phyloP scores from a whole-genome alignment of 1,284 basidiomycete species.

The Polyporus tsugae region DNA sequence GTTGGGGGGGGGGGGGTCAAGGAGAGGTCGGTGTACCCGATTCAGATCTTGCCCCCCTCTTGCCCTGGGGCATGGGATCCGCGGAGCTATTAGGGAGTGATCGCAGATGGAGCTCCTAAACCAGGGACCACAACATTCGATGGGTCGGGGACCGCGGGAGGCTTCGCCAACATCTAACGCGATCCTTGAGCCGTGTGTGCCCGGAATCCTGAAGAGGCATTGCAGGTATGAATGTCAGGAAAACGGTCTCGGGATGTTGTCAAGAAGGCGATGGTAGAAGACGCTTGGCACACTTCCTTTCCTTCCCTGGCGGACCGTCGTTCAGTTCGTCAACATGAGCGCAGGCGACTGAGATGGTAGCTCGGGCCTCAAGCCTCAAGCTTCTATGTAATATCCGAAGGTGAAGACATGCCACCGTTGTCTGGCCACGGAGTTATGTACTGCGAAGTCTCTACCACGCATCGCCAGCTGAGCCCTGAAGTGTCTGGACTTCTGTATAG shows the following conservation, averaged over 20 bases:
- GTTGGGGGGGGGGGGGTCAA: constrained; percentile 3
- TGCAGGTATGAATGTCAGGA: neutral
- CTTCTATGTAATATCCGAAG: too few species aligned
- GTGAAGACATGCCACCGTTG: neutral
- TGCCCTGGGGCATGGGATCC: too few species aligned
- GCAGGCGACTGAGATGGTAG: neutral
- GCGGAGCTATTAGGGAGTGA: neutral
- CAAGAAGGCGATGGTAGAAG: constrained; percentile 17
- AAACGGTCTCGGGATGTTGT: neutral
- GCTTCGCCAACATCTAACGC: neutral
- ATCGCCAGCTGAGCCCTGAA: neutral
- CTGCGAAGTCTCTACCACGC: neutral
- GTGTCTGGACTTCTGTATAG: neutral
- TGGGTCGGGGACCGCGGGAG: neutral
- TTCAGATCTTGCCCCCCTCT: too few species aligned
- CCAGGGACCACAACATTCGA: neutral
- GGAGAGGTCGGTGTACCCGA: neutral
- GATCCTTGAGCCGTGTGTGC: neutral
- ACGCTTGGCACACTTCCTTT: neutral
- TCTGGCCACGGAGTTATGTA: neutral
- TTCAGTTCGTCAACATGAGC: neutral
- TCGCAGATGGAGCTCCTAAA: neutral
- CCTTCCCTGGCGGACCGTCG: neutral
- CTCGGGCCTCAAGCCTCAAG: neutral
- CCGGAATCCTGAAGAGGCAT: neutral